Evolutionary conservation across 192 early-diverging fungal genomes (phyloP), one percentile per base, ranked within the genome.

Genomic region (Chytriomyces sp.): DNA sequence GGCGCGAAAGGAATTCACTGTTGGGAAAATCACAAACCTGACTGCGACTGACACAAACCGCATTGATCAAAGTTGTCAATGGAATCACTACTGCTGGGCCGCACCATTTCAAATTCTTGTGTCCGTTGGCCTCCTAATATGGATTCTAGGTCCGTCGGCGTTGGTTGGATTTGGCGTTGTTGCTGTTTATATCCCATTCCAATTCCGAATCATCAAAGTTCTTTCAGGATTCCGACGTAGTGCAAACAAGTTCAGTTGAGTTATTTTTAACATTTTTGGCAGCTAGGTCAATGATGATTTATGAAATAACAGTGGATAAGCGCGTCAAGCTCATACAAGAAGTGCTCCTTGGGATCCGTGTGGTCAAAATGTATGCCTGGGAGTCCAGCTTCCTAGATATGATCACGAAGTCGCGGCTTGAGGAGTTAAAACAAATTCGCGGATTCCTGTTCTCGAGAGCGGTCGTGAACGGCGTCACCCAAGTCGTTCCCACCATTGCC

Each of bases 341-440:
- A 74, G 78, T 88, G 0, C 68, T 92, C 32, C 74, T 70, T 12
- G 86, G 85, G 0, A 88, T 91, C 74, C 85, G 88, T 75, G 81
- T 89, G 8, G 86, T 92, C 73, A 92, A 92, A 74, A 78, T 91
- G 26, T 90, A 88, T 39, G 85, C 83, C 0, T 92, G 90, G 90
- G 91, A 92, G 71, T 54, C 72, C 2, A 71, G 67, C 30, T 84
- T 86, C 63, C 25, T 36, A 17, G 59, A 75, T 17, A 54, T 70
- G 52, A 77, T 86, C 41, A 33, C 53, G 0, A 62, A 75, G 0
- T 44, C 80, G 14, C 59, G 86, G 0, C 30, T 56, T 3, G 33
- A 63, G 19, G 84, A 87, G 39, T 52, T 86, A 4, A 33, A 39
- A 3, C 31, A 73, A 10, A 31, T 81, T 12, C 70, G 76, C 52